Percentiles rank a stretch among this genome's conserved stretches.
phyloP scores from a whole-genome alignment of 495 filamentous ascomycete species.

The Glonium stellatum region DNA sequence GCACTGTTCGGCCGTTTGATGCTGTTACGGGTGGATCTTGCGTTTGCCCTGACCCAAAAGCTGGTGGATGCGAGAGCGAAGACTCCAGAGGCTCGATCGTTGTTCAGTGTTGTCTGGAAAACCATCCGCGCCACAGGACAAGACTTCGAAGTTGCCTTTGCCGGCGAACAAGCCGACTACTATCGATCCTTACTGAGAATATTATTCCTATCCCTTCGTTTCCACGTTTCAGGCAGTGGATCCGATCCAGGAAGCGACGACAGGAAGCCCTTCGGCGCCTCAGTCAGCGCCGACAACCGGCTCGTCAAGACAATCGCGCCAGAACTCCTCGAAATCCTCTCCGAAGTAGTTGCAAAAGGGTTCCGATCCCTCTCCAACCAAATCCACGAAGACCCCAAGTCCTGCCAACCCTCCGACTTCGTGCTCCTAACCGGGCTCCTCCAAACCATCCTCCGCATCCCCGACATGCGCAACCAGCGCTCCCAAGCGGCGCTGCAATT shows the following conservation, averaged over 20 bases:
- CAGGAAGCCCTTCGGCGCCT: slow-evolving; percentile 14
- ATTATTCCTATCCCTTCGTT: slow-evolving; percentile 73
- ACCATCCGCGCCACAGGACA: slow-evolving; percentile 55
- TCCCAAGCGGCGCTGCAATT: slow-evolving; percentile 59
- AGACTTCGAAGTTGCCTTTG: slow-evolving; percentile 57
- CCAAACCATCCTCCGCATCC: slow-evolving; percentile 71
- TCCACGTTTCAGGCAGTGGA: slow-evolving; percentile 38
- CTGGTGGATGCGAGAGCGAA: slow-evolving; percentile 58
- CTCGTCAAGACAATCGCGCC: slow-evolving; percentile 38
- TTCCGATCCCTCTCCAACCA: slow-evolving; percentile 70
- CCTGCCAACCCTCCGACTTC: slow-evolving; percentile 60
- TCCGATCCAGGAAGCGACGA: slow-evolving; percentile 7
- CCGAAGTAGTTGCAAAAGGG: slow-evolving; percentile 69
- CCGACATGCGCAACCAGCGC: slow-evolving; percentile 53
- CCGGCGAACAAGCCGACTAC: slow-evolving; percentile 58
- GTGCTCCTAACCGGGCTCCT: slow-evolving; percentile 84
- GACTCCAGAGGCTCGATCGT: slow-evolving; percentile 51
- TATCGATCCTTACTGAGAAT: slow-evolving; percentile 77
- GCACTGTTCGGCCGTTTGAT: slow-evolving; percentile 64
- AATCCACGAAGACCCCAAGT: slow-evolving; percentile 53
- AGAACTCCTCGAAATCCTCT: slow-evolving; percentile 64
- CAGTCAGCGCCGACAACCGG: slow-evolving; percentile 4
- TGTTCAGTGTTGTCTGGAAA: slow-evolving; percentile 62
- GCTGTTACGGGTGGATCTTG: slow-evolving; percentile 65
- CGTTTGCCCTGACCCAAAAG: slow-evolving; percentile 67